Percentiles rank a stretch among this genome's conserved stretches.
phyloP scores from a whole-genome alignment of 2,329 filamentous ascomycete genomes.

The Fusarium decemcellulare region DNA sequence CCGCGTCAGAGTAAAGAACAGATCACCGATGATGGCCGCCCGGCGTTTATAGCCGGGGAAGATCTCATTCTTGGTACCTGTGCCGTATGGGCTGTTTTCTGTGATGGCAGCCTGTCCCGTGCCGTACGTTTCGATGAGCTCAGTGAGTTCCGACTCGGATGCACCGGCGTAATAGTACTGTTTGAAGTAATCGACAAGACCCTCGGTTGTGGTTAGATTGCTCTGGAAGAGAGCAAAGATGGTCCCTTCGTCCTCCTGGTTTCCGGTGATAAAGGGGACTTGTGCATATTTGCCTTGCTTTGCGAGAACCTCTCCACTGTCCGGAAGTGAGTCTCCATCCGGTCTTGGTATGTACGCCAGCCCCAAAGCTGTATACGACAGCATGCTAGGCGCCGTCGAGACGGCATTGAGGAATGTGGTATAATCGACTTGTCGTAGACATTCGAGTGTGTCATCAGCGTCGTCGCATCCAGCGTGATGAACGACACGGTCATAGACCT shows the following conservation, averaged over 20 bases:
- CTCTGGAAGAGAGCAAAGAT: slow-evolving; percentile 71
- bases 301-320: slow-evolving; percentile 66
- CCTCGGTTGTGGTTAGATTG: slow-evolving; percentile 68
- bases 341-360: slow-evolving; percentile 74
- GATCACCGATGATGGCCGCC: slow-evolving; percentile 74
- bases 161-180: slow-evolving; percentile 64
- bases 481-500: slow-evolving; percentile 67
- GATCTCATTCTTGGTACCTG: slow-evolving; percentile 69
- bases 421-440: slow-evolving; percentile 68
- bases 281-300: slow-evolving; percentile 64
- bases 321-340: slow-evolving; percentile 67
- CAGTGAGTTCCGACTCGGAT: slow-evolving; percentile 56
- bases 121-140: slow-evolving; percentile 68
- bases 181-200: slow-evolving; percentile 68
- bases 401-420: slow-evolving; percentile 67
- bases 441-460: slow-evolving; percentile 64
- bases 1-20: slow-evolving; percentile 64
- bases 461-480: slow-evolving; percentile 66
- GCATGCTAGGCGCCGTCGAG: slow-evolving; percentile 69
- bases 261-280: slow-evolving; percentile 74
- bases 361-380: slow-evolving; percentile 70
- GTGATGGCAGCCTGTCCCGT: slow-evolving; percentile 62
- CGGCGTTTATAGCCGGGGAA: slow-evolving; percentile 77
- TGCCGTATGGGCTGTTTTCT: slow-evolving; percentile 73
- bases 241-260: slow-evolving; percentile 77